phyloP scores from a whole-genome alignment of 225 moss, liverwort and hornwort genomes.

The Straminergon stramineum region DNA sequence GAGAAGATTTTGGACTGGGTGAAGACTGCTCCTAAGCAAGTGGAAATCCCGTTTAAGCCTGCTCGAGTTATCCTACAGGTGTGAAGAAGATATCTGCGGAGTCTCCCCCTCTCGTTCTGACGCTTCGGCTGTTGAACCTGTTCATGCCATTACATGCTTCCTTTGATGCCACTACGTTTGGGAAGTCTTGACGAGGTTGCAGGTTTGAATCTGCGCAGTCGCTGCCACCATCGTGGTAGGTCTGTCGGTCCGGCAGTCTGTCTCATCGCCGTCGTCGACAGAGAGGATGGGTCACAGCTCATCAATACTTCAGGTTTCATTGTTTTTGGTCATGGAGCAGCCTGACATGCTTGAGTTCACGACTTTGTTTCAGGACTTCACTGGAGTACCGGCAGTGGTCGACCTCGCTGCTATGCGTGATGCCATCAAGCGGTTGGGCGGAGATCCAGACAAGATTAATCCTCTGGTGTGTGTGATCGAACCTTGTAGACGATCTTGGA shows the following conservation, averaged over 20 bases:
- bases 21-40: slow-evolving; percentile 60
- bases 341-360: neutral
- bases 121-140: neutral
- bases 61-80: slow-evolving; percentile 92
- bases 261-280: neutral
- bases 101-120: neutral
- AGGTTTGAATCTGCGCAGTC: neutral
- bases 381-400: slow-evolving; percentile 88
- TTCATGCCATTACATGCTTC: neutral
- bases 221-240: neutral
- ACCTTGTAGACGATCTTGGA: neutral
- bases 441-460: slow-evolving; percentile 84
- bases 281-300: neutral
- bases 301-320: neutral
- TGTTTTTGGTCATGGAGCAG: neutral
- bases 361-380: slow-evolving; percentile 57
- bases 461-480: slow-evolving; percentile 58
- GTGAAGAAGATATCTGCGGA: neutral
- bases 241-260: neutral
- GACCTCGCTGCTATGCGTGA: slow-evolving; percentile 95
- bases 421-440: slow-evolving; percentile 78
- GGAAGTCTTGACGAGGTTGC: neutral
- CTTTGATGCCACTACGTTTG: neutral
- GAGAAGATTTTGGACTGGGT: slow-evolving; percentile 88
- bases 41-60: slow-evolving; percentile 87